These are phyloP conservation scores for Remersonia thermophila DNA, from an alignment of 2,329 filamentous ascomycete species.

Conservation along the genomic window DNA sequence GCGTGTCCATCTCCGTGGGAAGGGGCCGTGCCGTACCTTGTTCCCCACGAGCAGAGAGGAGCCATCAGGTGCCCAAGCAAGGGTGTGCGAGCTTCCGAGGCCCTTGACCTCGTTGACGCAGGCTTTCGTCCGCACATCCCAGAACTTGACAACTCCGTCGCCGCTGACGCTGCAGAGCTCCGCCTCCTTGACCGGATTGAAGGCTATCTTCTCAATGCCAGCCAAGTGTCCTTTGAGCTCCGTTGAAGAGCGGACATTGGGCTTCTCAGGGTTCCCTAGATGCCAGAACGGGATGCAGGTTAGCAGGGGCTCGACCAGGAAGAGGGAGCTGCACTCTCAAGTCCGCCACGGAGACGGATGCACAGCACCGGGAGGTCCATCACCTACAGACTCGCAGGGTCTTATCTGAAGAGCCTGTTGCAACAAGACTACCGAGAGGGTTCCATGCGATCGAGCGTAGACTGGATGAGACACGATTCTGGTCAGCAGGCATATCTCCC, in stretches of 20 bases:
- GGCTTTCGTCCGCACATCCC: conserved; percentile 64
- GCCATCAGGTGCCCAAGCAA: conserved; percentile 65
- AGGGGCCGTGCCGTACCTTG: conserved; percentile 37
- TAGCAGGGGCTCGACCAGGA: not conserved
- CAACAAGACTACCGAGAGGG: conserved; percentile 68
- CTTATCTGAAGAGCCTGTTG: conserved; percentile 62
- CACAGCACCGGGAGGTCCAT: not conserved
- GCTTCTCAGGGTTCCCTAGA: conserved; percentile 62
- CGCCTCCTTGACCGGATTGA: conserved; percentile 65
- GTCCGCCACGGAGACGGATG: no score
- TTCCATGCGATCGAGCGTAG: conserved; percentile 82
- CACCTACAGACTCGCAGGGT: conserved; percentile 59
- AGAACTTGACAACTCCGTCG: conserved; percentile 65
- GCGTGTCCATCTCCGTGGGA: not conserved
- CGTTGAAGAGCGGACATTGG: conserved; percentile 60
- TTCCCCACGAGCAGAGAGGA: conserved; percentile 58
- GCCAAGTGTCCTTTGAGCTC: conserved; percentile 58
- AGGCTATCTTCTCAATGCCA: conserved; percentile 62
- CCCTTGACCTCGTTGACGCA: conserved; percentile 58
- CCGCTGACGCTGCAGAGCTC: conserved; percentile 63
- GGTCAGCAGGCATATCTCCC: no score
- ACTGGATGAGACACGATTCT: conserved; percentile 30
- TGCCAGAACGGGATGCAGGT: no score
- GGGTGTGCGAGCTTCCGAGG: conserved; percentile 54
- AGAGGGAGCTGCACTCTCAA: not conserved